These are phyloP conservation scores for Jasminum sambac DNA, from an alignment of 257 asterid species.

Conservation along the genomic window DNA sequence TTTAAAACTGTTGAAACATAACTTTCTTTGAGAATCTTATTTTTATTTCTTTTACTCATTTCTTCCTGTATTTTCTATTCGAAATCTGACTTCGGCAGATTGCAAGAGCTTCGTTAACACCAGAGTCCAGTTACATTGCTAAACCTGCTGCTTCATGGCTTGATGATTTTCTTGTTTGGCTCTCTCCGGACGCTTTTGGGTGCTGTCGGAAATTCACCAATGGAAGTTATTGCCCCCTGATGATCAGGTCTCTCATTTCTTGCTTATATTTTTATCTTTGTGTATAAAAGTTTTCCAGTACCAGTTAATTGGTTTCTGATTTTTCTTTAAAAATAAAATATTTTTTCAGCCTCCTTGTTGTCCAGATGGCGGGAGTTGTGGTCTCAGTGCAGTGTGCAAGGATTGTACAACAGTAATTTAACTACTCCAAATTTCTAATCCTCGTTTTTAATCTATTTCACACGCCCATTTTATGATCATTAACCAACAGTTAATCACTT, in stretches of 20 bases:
- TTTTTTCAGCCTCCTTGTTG: slow-evolving; percentile 94
- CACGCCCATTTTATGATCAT: slow-evolving; percentile 4
- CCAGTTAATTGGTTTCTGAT: background rate
- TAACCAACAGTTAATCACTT: background rate
- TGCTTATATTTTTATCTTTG: background rate
- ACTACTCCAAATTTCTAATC: slow-evolving; percentile 3
- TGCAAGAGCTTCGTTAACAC: slow-evolving; percentile 79
- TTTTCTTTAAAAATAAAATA: background rate
- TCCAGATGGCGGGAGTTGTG: slow-evolving; percentile 64
- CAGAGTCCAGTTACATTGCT: slow-evolving; percentile 93
- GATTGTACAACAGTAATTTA: slow-evolving; percentile 92
- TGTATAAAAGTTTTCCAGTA: no score
- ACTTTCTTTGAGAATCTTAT: background rate
- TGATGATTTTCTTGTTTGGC: slow-evolving; percentile 96
- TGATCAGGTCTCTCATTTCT: slow-evolving; percentile 66
- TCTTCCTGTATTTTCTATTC: slow-evolving; percentile 5
- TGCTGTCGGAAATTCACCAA: slow-evolving; percentile 94
- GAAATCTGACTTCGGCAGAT: slow-evolving; percentile 55
- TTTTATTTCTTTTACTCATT: background rate
- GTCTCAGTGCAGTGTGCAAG: slow-evolving; percentile 60
- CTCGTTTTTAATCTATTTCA: background rate
- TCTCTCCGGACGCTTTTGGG: slow-evolving; percentile 97
- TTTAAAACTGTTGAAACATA: background rate
- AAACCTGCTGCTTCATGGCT: slow-evolving; percentile 99
- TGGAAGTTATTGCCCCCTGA: slow-evolving; percentile 90